Conservation (phyloP, 352 stramenopile species). For the Globisporangium spinosum region DNA sequence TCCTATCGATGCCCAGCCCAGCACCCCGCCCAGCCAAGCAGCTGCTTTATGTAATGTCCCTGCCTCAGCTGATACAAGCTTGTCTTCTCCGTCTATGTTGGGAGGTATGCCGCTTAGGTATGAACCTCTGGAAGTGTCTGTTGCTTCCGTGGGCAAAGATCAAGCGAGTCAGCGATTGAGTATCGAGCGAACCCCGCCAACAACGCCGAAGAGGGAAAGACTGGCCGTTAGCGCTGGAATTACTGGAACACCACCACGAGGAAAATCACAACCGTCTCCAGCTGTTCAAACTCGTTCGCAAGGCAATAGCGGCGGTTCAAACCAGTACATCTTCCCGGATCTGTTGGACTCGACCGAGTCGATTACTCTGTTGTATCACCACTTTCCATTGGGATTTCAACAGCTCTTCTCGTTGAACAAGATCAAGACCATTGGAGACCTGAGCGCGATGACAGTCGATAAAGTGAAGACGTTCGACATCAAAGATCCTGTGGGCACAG, state of each 20-base stretch:
- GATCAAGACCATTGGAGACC: constrained; percentile 65
- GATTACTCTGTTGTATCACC: constrained; percentile 41
- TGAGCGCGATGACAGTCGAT: constrained; percentile 42
- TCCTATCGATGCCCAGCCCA: neutral
- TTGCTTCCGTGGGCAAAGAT: neutral
- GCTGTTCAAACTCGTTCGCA: neutral
- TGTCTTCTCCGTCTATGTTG: constrained; percentile 15
- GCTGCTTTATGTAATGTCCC: neutral
- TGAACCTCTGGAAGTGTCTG: neutral
- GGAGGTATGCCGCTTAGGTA: neutral
- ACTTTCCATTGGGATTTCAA: constrained; percentile 55
- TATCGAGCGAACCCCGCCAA: neutral
- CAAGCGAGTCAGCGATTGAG: neutral
- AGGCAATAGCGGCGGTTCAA: constrained; percentile 10
- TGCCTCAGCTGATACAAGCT: constrained; percentile 13
- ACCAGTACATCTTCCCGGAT: constrained; percentile 40
- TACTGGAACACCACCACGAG: neutral
- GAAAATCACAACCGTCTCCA: neutral
- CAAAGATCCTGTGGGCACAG: constrained; percentile 50
- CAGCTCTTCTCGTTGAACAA: constrained; percentile 62
- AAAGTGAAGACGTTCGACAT: constrained; percentile 59
- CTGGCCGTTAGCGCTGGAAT: neutral
- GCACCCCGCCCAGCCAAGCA: neutral
- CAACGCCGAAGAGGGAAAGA: constrained; percentile 7
- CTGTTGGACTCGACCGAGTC: constrained; percentile 43